Percentiles rank a stretch among this genome's conserved stretches.
Evolutionary conservation across 768 basidiomycete genomes (phyloP).

Genomic region (Podaxis sp.): DNA sequence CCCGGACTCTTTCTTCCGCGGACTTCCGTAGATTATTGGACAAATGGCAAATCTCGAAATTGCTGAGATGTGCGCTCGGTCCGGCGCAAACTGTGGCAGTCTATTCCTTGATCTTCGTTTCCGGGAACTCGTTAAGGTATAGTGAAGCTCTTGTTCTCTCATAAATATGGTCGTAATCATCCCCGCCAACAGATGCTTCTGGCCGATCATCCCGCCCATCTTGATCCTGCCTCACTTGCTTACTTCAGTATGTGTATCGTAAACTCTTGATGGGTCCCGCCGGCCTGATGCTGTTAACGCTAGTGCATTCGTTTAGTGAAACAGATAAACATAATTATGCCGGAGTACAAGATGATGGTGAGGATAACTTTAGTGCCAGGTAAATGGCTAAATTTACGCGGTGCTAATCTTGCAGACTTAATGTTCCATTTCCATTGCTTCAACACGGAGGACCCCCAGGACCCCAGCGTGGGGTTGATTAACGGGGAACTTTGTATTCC

Average conservation of each 20-base stretch:
- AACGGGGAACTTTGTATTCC: conserved; percentile 85
- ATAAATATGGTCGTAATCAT: background rate
- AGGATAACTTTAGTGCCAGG: conserved; percentile 14
- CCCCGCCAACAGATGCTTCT: conserved; percentile 42
- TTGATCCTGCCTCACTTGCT: conserved; percentile 76
- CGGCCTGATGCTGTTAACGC: conserved; percentile 4
- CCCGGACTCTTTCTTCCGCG: conserved; percentile 12
- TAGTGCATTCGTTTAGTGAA: conserved; percentile 83
- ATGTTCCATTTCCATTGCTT: conserved; percentile 91
- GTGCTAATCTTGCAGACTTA: conserved; percentile 43
- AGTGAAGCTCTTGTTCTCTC: conserved; percentile 2
- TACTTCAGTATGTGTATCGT: conserved; percentile 57
- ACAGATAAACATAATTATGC: conserved; percentile 79
- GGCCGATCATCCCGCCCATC: conserved; percentile 79
- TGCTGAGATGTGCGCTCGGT: conserved; percentile 85
- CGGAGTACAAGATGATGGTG: conserved; percentile 75
- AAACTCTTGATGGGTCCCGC: background rate
- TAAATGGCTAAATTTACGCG: background rate
- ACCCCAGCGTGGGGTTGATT: conserved; percentile 71
- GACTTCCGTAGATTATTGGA: conserved; percentile 59
- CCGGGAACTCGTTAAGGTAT: conserved; percentile 69
- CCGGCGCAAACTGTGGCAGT: conserved; percentile 84
- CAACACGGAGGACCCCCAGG: conserved; percentile 80
- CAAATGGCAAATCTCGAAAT: conserved; percentile 81
- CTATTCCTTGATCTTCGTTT: conserved; percentile 87